Base-by-base conservation (phyloP, 768 basidiomycete species). In the Coprinellus micaceus region DNA sequence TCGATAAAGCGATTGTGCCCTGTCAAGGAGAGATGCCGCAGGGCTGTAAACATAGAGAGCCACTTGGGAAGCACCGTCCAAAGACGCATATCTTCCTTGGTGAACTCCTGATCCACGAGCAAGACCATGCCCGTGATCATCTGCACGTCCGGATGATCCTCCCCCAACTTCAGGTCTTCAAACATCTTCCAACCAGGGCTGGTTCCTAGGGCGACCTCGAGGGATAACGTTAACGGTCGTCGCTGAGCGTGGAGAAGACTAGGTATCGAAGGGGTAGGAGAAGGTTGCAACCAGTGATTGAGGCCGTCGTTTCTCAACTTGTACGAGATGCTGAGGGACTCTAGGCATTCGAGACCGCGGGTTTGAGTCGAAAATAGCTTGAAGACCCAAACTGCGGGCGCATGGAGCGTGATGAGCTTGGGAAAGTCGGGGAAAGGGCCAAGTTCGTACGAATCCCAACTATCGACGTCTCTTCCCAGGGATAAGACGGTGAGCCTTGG, bases 171-270 rank as follows among this genome's bases (percentile, higher is more conserved):
- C 26, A 63, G 17, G 51, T 67, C 61, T 29, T 61, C 61, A 37
- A 60, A 55, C 64, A 67, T 62, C 40, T 51, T 54, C 62, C 64
- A 64, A 19, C 64, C 66, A 0, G 66, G 66, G 17, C 47, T 65
- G 24, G 44, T 46, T 15, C 64, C 66, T 17, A 67, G 52, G 39
- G 39, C 29, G 1, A 67, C 58, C 33, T 58, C 60, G 33, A 67
- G 44, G 0, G 56, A 56, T 4, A 67, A 33, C 12, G 61, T 61
- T 3, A 62, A 51, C 19, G 61, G 64, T 6, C 62, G 62, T 2
- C 47, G 50, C 21, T 63, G 61, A 25, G 61, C 60, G 39, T 53
- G 54, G 21, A 67, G 53, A 6, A 65, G 45, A 2, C 36, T 52
- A 1, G 66, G 64, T n/a, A 67, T 65, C 15, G 61, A 60, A n/a